Evolutionary conservation across 163 green algal genomes (phyloP), one percentile per base, ranked within the genome.

Genomic region (Scenedesmus sp.): DNA sequence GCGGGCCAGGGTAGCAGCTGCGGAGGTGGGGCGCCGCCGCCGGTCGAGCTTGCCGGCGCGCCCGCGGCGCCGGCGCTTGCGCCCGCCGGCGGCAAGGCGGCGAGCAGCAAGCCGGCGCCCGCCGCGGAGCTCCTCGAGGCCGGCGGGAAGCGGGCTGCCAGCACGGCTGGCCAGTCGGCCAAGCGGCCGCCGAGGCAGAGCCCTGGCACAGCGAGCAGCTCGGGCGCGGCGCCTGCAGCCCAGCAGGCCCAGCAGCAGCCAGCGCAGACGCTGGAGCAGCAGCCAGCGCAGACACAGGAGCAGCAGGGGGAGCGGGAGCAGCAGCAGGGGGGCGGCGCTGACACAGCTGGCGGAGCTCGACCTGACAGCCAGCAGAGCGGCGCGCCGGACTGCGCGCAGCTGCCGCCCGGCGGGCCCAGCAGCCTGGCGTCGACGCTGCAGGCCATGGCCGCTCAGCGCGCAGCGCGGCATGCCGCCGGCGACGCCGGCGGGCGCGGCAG

Each of bases 41-140:
- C n/a, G n/a, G n/a, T n/a, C n/a, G n/a, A n/a, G n/a, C n/a, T 86
- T 60, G 89, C 85, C 6, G 50, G 85, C 28, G 60, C 89, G 72
- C 77, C 84, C 22, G 62, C 48, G 17, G 79, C 81, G 11, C 47
- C 83, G 51, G 11, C 42, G 47, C 51, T 83, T 24, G n/a, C 78
- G 29, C 71, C 73, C 39, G 81, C 60, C 28, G 4, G 24, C 9
- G 10, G 58, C 58, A 66, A 24, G n/a, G 29, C 11, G 11, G 0
- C n/a, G 24, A 39, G 63, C 63, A 26, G 63, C 26, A 57, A 36
- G n/a, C n/a, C n/a, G n/a, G n/a, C n/a, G n/a, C n/a, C n/a, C n/a
- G n/a, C n/a, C n/a, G n/a, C n/a, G n/a, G n/a, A n/a, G n/a, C n/a
- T n/a, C n/a, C n/a, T n/a, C n/a, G n/a, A n/a, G n/a, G n/a, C n/a